phyloP scores from a whole-genome alignment of 345 rosid species.

The Boechera stricta region DNA sequence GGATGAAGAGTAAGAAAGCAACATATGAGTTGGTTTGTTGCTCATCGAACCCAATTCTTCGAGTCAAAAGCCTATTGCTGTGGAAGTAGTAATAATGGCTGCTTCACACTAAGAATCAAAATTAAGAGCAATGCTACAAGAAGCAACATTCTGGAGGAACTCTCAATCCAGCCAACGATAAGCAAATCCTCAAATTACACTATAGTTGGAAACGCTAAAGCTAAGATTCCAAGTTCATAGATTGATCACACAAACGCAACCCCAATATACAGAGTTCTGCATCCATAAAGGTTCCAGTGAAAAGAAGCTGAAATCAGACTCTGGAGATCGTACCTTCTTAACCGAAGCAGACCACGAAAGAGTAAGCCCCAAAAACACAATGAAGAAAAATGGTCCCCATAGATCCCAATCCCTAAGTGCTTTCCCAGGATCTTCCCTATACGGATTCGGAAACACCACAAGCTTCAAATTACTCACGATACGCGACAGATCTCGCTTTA shows the following conservation, averaged over 20 bases:
- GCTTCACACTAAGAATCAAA: background rate
- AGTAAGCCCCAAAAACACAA: conserved; percentile 86
- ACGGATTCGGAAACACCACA: conserved; percentile 93
- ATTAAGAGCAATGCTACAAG: conserved; percentile 5
- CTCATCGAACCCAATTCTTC: background rate
- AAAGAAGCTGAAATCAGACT: background rate
- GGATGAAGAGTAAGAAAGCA: background rate
- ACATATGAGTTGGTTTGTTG: background rate
- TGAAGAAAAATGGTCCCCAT: conserved; percentile 98
- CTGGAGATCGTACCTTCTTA: conserved; percentile 37
- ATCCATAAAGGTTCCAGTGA: background rate
- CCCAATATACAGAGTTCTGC: background rate
- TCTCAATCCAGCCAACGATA: background rate
- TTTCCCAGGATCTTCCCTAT: conserved; percentile 94
- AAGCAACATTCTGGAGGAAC: background rate
- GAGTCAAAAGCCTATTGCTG: background rate
- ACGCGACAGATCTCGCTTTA: conserved; percentile 94
- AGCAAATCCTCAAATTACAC: too few species aligned
- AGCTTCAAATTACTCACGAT: conserved; percentile 95
- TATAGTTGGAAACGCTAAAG: background rate
- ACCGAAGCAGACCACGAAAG: conserved; percentile 66
- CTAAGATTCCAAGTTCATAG: conserved; percentile 15
- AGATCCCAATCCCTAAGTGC: conserved; percentile 99
- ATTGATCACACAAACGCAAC: conserved; percentile 7
- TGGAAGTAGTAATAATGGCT: background rate